phyloP scores from a whole-genome alignment of 139 green algal species.

The Chlamydomonas sp. region DNA sequence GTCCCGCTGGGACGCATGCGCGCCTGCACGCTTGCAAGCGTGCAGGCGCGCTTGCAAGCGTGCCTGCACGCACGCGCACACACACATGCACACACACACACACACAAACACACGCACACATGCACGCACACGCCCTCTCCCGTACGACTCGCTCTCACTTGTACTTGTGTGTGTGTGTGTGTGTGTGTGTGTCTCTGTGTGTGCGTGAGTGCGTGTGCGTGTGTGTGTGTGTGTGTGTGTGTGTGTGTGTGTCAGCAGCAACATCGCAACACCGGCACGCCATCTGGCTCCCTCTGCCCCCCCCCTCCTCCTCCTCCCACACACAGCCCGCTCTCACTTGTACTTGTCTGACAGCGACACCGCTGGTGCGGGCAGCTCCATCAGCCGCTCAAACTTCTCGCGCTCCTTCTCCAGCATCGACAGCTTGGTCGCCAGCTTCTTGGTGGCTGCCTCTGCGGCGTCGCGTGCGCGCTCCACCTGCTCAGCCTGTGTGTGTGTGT shows the following conservation, averaged over 20 bases:
- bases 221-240: too few species aligned
- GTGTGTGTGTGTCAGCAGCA: too few species aligned
- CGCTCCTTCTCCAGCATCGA: slow-evolving; percentile 40
- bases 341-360: slow-evolving; percentile 62
- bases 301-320: not conserved
- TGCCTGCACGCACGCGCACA: not conserved
- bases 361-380: slow-evolving; percentile 33
- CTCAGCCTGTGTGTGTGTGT: too few species aligned
- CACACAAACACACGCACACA: not conserved
- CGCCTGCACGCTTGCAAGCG: not conserved
- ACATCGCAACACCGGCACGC: not conserved
- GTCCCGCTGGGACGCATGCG: too few species aligned
- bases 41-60: not conserved
- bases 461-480: slow-evolving; percentile 37
- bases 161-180: not conserved
- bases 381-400: slow-evolving; percentile 59
- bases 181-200: too few species aligned
- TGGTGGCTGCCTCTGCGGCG: slow-evolving; percentile 48
- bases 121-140: not conserved
- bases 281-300: not conserved
- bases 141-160: not conserved
- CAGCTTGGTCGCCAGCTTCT: slow-evolving; percentile 48
- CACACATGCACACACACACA: not conserved
- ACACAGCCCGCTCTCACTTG: not conserved
- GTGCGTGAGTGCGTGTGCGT: too few species aligned